Percentiles rank a stretch among this genome's conserved stretches.
Conservation (phyloP, 192 early-diverging fungal genomes). For the Backusella liffmaniae region DNA sequence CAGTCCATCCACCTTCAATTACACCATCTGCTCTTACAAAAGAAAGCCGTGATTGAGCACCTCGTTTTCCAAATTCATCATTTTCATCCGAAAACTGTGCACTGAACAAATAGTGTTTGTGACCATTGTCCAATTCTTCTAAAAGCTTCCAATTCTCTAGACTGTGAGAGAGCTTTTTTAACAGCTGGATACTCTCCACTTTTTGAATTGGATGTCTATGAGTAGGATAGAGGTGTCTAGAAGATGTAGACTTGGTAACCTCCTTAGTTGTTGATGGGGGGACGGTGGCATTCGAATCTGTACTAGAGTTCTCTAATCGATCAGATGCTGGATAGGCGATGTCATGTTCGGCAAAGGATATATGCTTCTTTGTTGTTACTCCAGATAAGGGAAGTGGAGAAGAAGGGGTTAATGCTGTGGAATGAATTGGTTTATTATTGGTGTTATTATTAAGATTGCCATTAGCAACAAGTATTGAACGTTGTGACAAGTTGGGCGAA, state of each 20-base stretch:
- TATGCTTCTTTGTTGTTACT: constrained; percentile 24
- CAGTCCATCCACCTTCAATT: constrained; percentile 48
- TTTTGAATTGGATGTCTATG: constrained; percentile 22
- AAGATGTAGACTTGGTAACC: neutral
- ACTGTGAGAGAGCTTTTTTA: constrained; percentile 41
- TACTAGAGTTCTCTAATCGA: constrained; percentile 1
- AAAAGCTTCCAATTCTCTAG: constrained; percentile 42
- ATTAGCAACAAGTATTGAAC: constrained; percentile 13
- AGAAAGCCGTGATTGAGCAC: constrained; percentile 5
- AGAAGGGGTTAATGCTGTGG: neutral
- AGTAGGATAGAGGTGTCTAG: constrained; percentile 11
- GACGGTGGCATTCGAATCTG: neutral
- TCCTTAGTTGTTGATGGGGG: neutral
- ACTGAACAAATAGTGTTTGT: constrained; percentile 42
- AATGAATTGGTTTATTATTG: neutral
- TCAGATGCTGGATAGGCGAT: constrained; percentile 18
- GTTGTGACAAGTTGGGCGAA: constrained; percentile 9
- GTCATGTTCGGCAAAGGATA: constrained; percentile 34
- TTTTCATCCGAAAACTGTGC: constrained; percentile 21
- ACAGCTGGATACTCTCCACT: constrained; percentile 20
- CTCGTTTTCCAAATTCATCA: constrained; percentile 26
- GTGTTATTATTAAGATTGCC: neutral
- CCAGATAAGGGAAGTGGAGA: neutral
- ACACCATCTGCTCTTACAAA: constrained; percentile 50
- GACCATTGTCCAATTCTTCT: constrained; percentile 36